Conservation (phyloP, 345 rosid species). For the Leavenworthia alabamica region DNA sequence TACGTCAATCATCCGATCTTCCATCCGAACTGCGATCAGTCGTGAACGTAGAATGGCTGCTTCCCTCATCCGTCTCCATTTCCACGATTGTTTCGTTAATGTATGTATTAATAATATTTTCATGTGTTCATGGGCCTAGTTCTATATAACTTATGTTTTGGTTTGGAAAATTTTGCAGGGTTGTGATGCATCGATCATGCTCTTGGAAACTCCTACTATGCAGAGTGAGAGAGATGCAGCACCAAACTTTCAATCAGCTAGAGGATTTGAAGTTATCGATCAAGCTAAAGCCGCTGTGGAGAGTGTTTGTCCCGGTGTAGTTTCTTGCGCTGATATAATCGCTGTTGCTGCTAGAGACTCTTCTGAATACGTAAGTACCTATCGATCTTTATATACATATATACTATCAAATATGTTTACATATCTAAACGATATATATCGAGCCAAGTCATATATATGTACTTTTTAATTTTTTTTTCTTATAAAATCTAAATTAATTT, state of each 20-base stretch:
- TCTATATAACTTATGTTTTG: conserved; percentile 7
- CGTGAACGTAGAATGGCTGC: conserved; percentile 57
- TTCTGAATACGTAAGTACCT: conserved; percentile 27
- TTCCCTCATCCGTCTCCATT: conserved; percentile 56
- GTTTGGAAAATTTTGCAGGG: conserved; percentile 29
- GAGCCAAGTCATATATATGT: background rate
- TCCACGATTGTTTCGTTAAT: conserved; percentile 54
- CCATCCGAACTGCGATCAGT: conserved; percentile 27
- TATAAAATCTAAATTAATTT: background rate
- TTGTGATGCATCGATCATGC: conserved; percentile 50
- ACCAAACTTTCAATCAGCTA: conserved; percentile 18
- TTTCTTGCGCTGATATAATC: conserved; percentile 59
- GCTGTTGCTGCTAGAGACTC: conserved; percentile 59
- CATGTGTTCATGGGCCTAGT: background rate
- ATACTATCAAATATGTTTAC: background rate
- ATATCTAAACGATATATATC: background rate
- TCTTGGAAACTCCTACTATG: conserved; percentile 31
- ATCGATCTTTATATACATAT: background rate
- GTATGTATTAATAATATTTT: background rate
- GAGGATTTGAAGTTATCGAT: conserved; percentile 49
- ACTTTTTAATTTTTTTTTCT: background rate
- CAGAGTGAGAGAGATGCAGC: conserved; percentile 29
- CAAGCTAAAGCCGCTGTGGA: conserved; percentile 44
- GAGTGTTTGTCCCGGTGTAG: conserved; percentile 44
- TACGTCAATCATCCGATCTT: conserved; percentile 34